Evolutionary conservation across 2,329 filamentous ascomycete genomes (phyloP).

Genomic region (Colletotrichum sp.): DNA sequence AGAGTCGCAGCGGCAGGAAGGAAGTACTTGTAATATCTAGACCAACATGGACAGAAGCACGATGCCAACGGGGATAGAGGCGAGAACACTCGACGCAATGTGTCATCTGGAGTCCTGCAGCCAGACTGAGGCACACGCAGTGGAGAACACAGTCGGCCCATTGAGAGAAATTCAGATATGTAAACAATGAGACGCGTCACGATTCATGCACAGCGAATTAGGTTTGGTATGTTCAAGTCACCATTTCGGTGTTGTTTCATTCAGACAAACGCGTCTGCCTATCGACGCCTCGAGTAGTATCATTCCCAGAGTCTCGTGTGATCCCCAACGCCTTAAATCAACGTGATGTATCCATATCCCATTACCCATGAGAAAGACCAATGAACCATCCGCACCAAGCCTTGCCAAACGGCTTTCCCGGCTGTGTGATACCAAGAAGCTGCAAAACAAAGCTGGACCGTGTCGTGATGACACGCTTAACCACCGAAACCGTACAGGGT

Average conservation of each 20-base stretch:
- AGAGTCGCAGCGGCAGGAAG: conserved; percentile 87
- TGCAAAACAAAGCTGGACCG: neutral
- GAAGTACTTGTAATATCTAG: conserved; percentile 74
- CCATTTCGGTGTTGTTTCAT: conserved; percentile 24
- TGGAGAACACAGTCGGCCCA: neutral
- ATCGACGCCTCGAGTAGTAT: conserved; percentile 24
- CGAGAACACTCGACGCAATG: neutral
- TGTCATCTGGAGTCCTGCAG: neutral
- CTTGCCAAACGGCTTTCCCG: neutral
- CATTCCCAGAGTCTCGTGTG: conserved; percentile 23
- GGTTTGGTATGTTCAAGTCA: conserved; percentile 19
- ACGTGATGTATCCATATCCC: conserved; percentile 23
- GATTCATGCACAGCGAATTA: neutral
- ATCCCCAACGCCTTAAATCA: conserved; percentile 30
- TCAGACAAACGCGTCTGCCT: conserved; percentile 24
- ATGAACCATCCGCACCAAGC: conserved; percentile 1
- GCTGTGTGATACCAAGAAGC: neutral
- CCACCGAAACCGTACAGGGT: conserved; percentile 91
- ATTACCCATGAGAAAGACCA: conserved; percentile 20
- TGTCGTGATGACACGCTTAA: conserved; percentile 52
- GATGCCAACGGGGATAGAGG: neutral
- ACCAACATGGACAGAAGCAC: neutral
- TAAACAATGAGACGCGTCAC: conserved; percentile 1
- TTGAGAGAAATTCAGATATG: neutral
- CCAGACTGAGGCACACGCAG: neutral